These are phyloP conservation scores for Erodium chrysanthum DNA, from an alignment of 441 rosid genomes.

Conservation along the genomic window DNA sequence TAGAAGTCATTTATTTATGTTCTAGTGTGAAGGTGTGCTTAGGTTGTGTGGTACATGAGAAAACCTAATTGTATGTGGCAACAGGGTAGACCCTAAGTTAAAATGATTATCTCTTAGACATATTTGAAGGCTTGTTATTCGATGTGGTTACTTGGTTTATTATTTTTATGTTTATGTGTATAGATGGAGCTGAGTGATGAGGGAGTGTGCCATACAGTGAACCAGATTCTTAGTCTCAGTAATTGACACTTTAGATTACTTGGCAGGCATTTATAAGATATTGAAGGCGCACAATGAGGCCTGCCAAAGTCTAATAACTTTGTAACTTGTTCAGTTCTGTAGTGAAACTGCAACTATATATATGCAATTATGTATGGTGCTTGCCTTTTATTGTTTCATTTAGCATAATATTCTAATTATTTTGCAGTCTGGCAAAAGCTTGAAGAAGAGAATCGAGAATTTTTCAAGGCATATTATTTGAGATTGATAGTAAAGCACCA, in stretches of 20 bases:
- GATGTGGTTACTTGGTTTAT: not conserved
- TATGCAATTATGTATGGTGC: not conserved
- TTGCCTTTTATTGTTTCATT: not conserved
- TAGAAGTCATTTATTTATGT: not conserved
- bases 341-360: not conserved
- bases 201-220: not conserved
- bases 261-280: not conserved
- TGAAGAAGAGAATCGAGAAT: constrained; percentile 92
- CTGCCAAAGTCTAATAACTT: not conserved
- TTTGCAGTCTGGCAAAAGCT: constrained; percentile 97
- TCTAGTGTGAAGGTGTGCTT: not conserved
- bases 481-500: constrained; percentile 88
- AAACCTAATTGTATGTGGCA: not conserved
- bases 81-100: not conserved
- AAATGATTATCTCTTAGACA: not conserved
- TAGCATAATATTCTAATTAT: constrained; percentile 14
- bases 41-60: not conserved
- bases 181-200: not conserved
- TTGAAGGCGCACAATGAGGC: not conserved
- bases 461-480: constrained; percentile 80
- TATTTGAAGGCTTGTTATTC: not conserved
- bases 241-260: not conserved
- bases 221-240: not conserved
- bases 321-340: not conserved
- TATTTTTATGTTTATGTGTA: not conserved